These are phyloP conservation scores for Wickerhamiella cacticola DNA, from an alignment of 805 yeast species.

Conservation along the genomic window DNA sequence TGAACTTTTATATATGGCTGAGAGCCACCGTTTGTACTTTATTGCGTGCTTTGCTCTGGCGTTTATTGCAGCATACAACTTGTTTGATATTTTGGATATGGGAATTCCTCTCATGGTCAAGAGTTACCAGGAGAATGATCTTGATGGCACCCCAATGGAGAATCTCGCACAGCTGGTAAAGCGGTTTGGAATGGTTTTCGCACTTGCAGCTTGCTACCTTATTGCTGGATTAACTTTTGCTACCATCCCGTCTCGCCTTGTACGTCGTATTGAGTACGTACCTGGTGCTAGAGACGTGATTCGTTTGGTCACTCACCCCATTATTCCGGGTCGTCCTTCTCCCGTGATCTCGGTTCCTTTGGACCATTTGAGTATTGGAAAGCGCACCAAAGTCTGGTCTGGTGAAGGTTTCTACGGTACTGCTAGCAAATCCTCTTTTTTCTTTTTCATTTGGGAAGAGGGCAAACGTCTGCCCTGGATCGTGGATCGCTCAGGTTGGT, in stretches of 20 bases:
- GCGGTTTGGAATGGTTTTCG: constrained; percentile 31
- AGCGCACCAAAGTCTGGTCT: constrained; percentile 61
- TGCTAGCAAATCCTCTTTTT: constrained; percentile 58
- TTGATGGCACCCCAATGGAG: constrained; percentile 34
- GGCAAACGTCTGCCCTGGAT: constrained; percentile 52
- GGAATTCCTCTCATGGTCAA: constrained; percentile 40
- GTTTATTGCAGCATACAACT: constrained; percentile 55
- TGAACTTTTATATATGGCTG: constrained; percentile 70
- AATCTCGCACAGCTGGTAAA: constrained; percentile 30
- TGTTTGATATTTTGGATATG: constrained; percentile 42
- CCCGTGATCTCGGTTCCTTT: constrained; percentile 63
- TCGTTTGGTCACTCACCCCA: constrained; percentile 60
- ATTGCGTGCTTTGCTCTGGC: constrained; percentile 57
- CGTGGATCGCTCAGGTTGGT: constrained; percentile 76
- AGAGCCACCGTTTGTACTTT: constrained; percentile 69
- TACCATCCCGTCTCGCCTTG: constrained; percentile 53
- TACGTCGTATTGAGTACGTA: constrained; percentile 65
- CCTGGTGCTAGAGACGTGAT: constrained; percentile 44
- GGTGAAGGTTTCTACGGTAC: constrained; percentile 86
- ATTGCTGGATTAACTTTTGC: constrained; percentile 36
- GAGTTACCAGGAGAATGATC: constrained; percentile 42
- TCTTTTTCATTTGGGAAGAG: constrained; percentile 56
- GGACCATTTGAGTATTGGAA: constrained; percentile 41
- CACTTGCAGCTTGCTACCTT: constrained; percentile 29
- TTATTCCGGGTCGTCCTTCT: constrained; percentile 62